Percentiles rank a stretch among this genome's conserved stretches.
These are phyloP conservation scores for Lentinula aciculospora DNA, from an alignment of 768 basidiomycete species.

Conservation along the genomic window DNA sequence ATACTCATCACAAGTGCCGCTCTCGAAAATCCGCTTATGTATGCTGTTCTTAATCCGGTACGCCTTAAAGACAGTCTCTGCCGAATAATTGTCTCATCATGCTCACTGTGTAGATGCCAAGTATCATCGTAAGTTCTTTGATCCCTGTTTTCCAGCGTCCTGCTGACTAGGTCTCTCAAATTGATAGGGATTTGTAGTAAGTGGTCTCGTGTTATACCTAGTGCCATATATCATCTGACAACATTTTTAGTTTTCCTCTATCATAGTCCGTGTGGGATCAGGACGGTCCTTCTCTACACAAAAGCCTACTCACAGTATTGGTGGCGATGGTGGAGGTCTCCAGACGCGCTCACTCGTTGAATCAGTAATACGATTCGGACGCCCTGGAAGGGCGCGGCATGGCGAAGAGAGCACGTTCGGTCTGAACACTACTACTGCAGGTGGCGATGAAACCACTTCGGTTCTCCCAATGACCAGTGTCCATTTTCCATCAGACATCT, in stretches of 20 bases:
- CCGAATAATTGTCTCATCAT: background rate
- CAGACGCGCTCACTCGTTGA: background rate
- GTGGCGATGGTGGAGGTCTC: background rate
- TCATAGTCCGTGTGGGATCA: background rate
- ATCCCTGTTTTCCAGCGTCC: background rate
- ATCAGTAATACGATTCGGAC: constrained; percentile 1
- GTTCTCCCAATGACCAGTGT: background rate
- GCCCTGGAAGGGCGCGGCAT: background rate
- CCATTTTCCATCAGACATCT: background rate
- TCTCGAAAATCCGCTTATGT: constrained; percentile 4
- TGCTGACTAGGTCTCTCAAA: background rate
- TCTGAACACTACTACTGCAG: background rate
- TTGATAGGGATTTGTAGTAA: background rate
- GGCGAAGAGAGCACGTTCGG: background rate
- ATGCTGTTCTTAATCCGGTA: constrained; percentile 2
- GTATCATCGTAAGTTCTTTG: background rate
- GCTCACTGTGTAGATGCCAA: background rate
- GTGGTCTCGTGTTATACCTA: background rate
- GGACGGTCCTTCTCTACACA: background rate
- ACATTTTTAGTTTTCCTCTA: background rate
- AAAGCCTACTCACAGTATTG: background rate
- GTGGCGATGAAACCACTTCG: background rate
- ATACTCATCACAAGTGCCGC: constrained; percentile 5
- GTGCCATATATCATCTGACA: too few relatives aligned
- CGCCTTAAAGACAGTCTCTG: background rate